Evolutionary conservation across 257 asterid genomes (phyloP).

Genomic region (Primulina tabacum): DNA sequence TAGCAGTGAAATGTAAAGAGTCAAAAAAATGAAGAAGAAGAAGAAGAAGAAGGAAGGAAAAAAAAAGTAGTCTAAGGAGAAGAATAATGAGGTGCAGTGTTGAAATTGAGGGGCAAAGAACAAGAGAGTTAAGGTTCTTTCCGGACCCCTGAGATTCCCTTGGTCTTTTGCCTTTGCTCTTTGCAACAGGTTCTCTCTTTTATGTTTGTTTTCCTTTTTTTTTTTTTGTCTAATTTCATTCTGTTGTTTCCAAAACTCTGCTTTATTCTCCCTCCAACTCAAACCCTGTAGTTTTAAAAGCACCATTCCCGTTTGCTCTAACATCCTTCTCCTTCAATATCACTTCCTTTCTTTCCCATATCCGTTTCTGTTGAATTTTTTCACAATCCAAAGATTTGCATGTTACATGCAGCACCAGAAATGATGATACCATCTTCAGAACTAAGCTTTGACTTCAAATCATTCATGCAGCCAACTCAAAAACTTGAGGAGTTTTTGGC

Average conservation of each 20-base stretch:
- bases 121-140: constrained; percentile 34
- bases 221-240: constrained; percentile 22
- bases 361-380: constrained; percentile 33
- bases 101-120: constrained; percentile 25
- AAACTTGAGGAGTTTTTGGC: constrained; percentile 76
- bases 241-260: constrained; percentile 51
- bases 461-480: constrained; percentile 54
- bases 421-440: constrained; percentile 75
- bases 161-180: constrained; percentile 64
- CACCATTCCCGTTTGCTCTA: constrained; percentile 23
- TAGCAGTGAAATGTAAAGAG: constrained; percentile 39
- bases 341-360: constrained; percentile 35
- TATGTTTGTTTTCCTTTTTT: constrained; percentile 38
- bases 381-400: constrained; percentile 20
- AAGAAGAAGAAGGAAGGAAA: constrained; percentile 31
- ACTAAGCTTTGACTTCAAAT: constrained; percentile 72
- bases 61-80: constrained; percentile 41
- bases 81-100: constrained; percentile 43
- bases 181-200: constrained; percentile 71
- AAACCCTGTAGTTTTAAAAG: constrained; percentile 40
- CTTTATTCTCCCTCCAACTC: constrained; percentile 68
- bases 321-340: constrained; percentile 58
- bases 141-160: constrained; percentile 49
- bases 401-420: constrained; percentile 23
- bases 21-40: constrained; percentile 8